A percentile compares a stretch with the other conserved stretches of the same genome.
Conservation (phyloP, 805 yeast species). For the Suhomyces canberraensis region DNA sequence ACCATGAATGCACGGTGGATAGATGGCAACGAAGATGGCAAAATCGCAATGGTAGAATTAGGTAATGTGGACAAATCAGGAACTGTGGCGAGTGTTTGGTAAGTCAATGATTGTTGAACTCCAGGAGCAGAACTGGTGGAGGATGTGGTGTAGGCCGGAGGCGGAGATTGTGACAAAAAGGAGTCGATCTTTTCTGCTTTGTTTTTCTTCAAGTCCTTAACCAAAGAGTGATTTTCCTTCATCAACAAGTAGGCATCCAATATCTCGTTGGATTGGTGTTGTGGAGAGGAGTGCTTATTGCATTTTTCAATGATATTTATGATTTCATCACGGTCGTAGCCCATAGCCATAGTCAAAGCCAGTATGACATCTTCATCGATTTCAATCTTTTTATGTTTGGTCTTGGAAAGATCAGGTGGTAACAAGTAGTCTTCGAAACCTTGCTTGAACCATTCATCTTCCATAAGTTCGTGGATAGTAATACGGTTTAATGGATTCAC, state of each 20-base stretch:
- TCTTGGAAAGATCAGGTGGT: conserved; percentile 27
- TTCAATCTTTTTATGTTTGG: conserved; percentile 23
- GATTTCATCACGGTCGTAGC: conserved; percentile 28
- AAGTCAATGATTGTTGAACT: conserved; percentile 43
- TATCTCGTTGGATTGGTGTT: conserved; percentile 59
- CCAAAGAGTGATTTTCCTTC: conserved; percentile 71
- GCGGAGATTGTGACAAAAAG: conserved; percentile 60
- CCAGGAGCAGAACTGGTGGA: conserved; percentile 37
- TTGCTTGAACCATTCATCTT: conserved; percentile 29
- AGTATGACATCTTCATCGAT: conserved; percentile 26
- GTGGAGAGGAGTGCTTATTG: conserved; percentile 18
- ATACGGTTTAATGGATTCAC: conserved; percentile 29
- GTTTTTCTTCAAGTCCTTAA: conserved; percentile 59
- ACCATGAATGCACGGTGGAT: conserved; percentile 93
- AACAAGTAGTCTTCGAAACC: conserved; percentile 27
- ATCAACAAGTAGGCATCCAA: conserved; percentile 82
- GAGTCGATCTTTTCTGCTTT: conserved; percentile 53
- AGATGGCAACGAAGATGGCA: conserved; percentile 92
- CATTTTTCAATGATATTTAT: conserved; percentile 19
- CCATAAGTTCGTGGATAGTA: conserved; percentile 30
- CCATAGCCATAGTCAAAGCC: conserved; percentile 29
- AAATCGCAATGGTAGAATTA: conserved; percentile 80
- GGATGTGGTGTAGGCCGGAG: conserved; percentile 36
- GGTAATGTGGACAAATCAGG: conserved; percentile 53
- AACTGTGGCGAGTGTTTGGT: conserved; percentile 46